Evolutionary conservation across 2,329 filamentous ascomycete genomes (phyloP), one percentile per base, ranked within the genome.

Genomic region (Juglanconis oblonga): DNA sequence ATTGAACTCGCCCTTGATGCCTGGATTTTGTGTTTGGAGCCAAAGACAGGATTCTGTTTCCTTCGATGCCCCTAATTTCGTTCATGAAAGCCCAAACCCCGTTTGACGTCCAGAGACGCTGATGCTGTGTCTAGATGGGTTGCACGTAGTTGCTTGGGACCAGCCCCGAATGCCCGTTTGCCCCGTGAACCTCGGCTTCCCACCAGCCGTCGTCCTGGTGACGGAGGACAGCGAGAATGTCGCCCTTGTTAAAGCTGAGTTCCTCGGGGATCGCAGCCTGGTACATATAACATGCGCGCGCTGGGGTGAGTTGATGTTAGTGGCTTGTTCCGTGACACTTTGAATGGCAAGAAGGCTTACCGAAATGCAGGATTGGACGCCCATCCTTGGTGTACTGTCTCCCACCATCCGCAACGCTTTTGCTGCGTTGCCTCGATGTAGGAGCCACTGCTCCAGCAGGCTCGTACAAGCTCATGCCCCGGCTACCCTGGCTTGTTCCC

Each of bases 201-300:
- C 96, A 99, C 95, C 95, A 99, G 24, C 95, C 95, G 71, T 99
- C 95, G 72, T 99, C 95, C 76, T 99, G 95, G 69, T 96, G 86
- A 62, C 93, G 84, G 51, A 97, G 79, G 13, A 99, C 87, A 2
- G 94, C 92, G 13, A 99, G 81, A 61, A 94, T 87, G 71, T 99
- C 96, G 52, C 93, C 93, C 78, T 99, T 99, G 51, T 82, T 81
- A 74, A 99, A 99, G 13, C 90, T 89, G 24, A 99, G 79, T 75
- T 99, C 96, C 72, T 98, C 95, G 0, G 94, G 92, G 61, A 99
- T 99, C 29, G 92, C 94, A 2, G 95, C 92, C 70, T 90, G 87
- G 74, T 99, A 99, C 79, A 91, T 87, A 75, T 98, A 99, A 79
- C 97, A 83, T 32, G 95, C 94, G 47, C 94, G 90, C 57, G 95